phyloP scores from a whole-genome alignment of 116 monocot species.

The Dioscorea cayenensis region DNA sequence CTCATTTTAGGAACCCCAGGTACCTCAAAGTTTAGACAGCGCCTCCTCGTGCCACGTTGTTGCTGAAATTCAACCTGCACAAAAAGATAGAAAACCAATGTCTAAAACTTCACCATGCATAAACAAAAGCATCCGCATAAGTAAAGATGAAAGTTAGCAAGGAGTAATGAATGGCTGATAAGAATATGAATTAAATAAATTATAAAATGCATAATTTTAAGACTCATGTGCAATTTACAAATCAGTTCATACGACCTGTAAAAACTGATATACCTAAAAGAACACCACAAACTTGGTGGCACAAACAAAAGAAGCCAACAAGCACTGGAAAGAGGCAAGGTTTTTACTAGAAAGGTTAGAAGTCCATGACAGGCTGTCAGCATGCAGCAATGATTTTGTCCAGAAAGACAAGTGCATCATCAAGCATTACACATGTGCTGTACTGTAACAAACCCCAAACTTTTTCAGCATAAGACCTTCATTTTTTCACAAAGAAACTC shows the following conservation, averaged over 20 bases:
- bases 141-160: no score
- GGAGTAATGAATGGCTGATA: neutral
- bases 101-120: neutral
- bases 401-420: neutral
- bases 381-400: no score
- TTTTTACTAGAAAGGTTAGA: no score
- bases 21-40: constrained; percentile 83
- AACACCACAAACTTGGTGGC: no score
- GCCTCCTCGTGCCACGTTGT: constrained; percentile 62
- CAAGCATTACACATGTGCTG: neutral
- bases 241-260: no score
- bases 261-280: no score
- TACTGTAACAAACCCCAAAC: neutral
- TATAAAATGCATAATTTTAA: no score
- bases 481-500: neutral
- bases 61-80: constrained; percentile 59
- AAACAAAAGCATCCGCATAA: neutral
- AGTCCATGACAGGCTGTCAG: no score
- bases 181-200: no score
- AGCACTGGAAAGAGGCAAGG: no score
- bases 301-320: no score
- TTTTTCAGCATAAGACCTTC: neutral
- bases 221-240: no score
- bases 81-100: neutral
- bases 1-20: constrained; percentile 30